Conservation (phyloP, 2,329 filamentous ascomycete genomes). For the Stemphylium lycopersici region DNA sequence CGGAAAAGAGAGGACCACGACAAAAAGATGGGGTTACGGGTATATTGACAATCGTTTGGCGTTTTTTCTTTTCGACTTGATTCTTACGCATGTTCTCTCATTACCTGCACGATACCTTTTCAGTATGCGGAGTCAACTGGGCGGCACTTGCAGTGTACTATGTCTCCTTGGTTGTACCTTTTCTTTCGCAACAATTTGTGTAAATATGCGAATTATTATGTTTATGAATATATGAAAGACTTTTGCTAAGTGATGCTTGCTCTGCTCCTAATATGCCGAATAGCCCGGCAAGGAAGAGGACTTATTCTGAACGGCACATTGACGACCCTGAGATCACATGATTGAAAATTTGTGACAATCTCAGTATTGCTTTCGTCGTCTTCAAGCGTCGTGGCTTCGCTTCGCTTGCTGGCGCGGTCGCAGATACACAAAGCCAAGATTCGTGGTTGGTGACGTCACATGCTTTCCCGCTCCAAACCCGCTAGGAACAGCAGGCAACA, state of each 20-base stretch:
- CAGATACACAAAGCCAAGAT: conserved; percentile 11
- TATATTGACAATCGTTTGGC: conserved; percentile 17
- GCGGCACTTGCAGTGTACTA: conserved; percentile 41
- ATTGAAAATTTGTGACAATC: too few species aligned
- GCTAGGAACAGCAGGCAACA: conserved; percentile 3
- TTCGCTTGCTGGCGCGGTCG: neutral
- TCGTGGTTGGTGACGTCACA: conserved; percentile 14
- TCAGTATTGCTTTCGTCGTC: neutral
- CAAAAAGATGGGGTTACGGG: conserved; percentile 4
- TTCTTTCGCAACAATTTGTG: conserved; percentile 26
- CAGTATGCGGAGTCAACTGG: conserved; percentile 39
- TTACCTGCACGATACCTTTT: conserved; percentile 48
- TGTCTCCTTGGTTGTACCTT: conserved; percentile 15
- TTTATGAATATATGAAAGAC: neutral
- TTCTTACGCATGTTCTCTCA: conserved; percentile 27
- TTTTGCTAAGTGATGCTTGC: too few species aligned
- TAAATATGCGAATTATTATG: conserved; percentile 22
- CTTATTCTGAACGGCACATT: too few species aligned
- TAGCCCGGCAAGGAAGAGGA: too few species aligned
- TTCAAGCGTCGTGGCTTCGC: neutral
- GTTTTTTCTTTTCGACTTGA: conserved; percentile 16
- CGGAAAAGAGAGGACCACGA: conserved; percentile 7
- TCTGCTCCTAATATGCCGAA: too few species aligned
- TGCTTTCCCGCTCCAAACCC: conserved; percentile 2
- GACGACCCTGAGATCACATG: too few species aligned